Percentiles rank a stretch among this genome's conserved stretches.
These are phyloP conservation scores for Aspergillus sclerotioniger DNA, from an alignment of 495 filamentous ascomycete species.

Conservation along the genomic window DNA sequence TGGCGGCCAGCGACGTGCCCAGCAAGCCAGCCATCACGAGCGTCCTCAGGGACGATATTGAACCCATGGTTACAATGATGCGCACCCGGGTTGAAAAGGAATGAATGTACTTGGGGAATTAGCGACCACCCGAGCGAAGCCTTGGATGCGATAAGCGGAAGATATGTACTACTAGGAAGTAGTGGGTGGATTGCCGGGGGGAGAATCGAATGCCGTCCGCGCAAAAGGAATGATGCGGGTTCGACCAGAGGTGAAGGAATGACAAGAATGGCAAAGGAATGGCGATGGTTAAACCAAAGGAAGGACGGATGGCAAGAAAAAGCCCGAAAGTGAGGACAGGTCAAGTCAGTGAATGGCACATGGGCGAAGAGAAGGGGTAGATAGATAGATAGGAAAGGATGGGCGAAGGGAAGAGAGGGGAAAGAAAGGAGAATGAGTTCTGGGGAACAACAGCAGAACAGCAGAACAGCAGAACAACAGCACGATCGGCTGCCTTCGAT, in stretches of 20 bases:
- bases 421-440: neutral
- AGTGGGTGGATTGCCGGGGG: too few relatives aligned
- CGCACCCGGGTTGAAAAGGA: too few relatives aligned
- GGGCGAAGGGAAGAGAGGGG: neutral
- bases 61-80: constrained; percentile 13
- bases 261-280: too few relatives aligned
- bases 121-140: too few relatives aligned
- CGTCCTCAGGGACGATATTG: neutral
- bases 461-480: neutral
- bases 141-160: too few relatives aligned
- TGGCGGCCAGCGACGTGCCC: neutral
- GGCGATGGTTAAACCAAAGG: too few relatives aligned
- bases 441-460: constrained; percentile 9
- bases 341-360: neutral
- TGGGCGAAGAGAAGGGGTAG: neutral
- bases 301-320: neutral
- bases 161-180: too few relatives aligned
- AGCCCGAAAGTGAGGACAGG: neutral
- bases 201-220: too few relatives aligned
- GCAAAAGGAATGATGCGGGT: too few relatives aligned
- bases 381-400: neutral
- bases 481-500: too few relatives aligned
- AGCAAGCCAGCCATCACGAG: neutral
- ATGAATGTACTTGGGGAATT: too few relatives aligned
- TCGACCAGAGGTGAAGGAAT: too few relatives aligned